A percentile compares a stretch with the other conserved stretches of the same genome.
phyloP scores from a whole-genome alignment of 2,329 filamentous ascomycete genomes.

The Sordariomycetes sp. region DNA sequence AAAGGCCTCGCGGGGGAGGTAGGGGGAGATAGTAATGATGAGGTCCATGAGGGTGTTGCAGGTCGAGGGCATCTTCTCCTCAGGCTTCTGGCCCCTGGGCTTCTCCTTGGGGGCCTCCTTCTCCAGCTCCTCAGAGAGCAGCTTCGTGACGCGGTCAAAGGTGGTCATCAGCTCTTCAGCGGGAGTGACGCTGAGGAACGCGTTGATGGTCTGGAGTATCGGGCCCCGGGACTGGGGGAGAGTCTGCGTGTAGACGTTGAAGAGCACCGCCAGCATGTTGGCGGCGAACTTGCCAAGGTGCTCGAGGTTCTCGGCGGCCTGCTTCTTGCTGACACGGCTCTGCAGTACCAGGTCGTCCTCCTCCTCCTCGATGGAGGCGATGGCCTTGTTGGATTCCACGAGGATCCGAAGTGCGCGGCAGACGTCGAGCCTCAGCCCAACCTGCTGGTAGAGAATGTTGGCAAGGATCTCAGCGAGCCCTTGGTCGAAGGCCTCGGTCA shows the following conservation, averaged over 20 bases:
- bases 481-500: slow-evolving; percentile 68
- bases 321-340: slow-evolving; percentile 60
- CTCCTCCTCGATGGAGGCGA: slow-evolving; percentile 54
- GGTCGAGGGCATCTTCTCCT: slow-evolving; percentile 75
- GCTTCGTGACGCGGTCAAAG: slow-evolving; percentile 72
- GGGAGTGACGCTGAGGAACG: slow-evolving; percentile 81
- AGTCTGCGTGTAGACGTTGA: slow-evolving; percentile 97
- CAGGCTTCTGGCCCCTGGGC: slow-evolving; percentile 45
- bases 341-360: slow-evolving; percentile 66
- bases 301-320: slow-evolving; percentile 68
- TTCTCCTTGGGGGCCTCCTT: slow-evolving; percentile 42
- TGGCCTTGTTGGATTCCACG: slow-evolving; percentile 82
- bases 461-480: slow-evolving; percentile 79
- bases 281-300: slow-evolving; percentile 68
- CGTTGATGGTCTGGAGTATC: slow-evolving; percentile 88
- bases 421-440: slow-evolving; percentile 73
- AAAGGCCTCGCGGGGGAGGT: slow-evolving; percentile 81
- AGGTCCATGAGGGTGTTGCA: slow-evolving; percentile 94
- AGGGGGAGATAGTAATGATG: slow-evolving; percentile 89
- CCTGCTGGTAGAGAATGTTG: slow-evolving; percentile 85
- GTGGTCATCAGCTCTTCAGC: slow-evolving; percentile 70
- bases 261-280: slow-evolving; percentile 90
- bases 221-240: slow-evolving; percentile 83
- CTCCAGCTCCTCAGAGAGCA: slow-evolving; percentile 62
- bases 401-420: slow-evolving; percentile 77